Conservation (phyloP, 148 eudicot genomes). For the Camellia sinensis region DNA sequence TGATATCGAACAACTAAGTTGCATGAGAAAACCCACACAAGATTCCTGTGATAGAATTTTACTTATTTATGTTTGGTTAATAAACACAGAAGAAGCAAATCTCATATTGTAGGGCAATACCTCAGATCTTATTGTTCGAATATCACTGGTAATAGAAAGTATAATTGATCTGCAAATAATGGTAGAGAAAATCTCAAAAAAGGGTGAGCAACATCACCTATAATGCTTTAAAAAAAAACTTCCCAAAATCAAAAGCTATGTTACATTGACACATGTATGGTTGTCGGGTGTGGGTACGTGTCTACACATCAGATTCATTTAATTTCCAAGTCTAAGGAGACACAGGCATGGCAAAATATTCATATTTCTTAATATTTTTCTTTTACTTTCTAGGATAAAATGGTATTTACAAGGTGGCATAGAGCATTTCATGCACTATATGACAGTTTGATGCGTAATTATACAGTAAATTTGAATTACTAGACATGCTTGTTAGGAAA, state of each 20-base stretch:
- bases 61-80: not conserved
- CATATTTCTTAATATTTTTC: no score
- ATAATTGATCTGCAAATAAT: conserved; percentile 56
- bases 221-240: not conserved
- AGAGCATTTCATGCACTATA: no score
- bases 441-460: no score
- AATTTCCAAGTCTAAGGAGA: no score
- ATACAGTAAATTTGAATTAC: no score
- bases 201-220: conserved; percentile 18
- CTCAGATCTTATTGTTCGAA: conserved; percentile 81
- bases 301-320: no score
- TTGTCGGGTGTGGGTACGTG: no score
- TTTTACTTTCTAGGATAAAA: no score
- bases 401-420: no score
- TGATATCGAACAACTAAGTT: conserved; percentile 7
- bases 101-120: conserved; percentile 24
- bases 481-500: no score
- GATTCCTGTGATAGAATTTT: not conserved
- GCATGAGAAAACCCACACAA: not conserved
- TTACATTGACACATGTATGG: no score
- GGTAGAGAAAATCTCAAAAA: not conserved
- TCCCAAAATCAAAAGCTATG: not conserved
- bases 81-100: not conserved
- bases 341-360: no score
- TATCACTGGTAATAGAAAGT: conserved; percentile 82